Percentiles rank a stretch among this genome's conserved stretches.
Evolutionary conservation across 208 protist genomes (phyloP).

Genomic region (Trypanosoma boissoni): DNA sequence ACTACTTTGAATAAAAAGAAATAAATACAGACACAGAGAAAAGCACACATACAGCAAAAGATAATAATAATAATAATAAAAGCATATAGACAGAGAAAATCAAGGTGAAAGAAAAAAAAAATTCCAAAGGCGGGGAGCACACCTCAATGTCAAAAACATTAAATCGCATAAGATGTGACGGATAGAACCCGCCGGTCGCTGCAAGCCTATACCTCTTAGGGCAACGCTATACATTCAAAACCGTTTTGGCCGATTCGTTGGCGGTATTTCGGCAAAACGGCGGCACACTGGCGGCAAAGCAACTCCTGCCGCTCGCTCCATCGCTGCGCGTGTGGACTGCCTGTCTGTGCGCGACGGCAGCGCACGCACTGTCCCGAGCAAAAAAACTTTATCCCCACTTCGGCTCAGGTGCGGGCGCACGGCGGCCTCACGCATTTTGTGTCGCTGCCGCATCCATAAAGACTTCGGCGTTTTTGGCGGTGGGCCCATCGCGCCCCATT

Average conservation of each 20-base stretch:
- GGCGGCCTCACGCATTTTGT: too few species aligned
- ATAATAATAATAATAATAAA: conserved; percentile 9
- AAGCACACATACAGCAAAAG: conserved; percentile 21
- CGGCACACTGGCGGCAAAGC: conserved; percentile 31
- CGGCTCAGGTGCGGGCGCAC: not conserved
- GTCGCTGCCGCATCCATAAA: not conserved
- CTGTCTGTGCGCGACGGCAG: not conserved
- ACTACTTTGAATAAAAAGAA: conserved; percentile 15
- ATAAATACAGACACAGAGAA: conserved; percentile 6
- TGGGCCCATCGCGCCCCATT: too few species aligned
- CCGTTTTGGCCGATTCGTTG: conserved; percentile 39
- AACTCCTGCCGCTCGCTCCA: not conserved
- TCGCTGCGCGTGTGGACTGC: not conserved
- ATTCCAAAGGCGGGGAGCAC: too few species aligned
- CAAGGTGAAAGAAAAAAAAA: conserved; percentile 14
- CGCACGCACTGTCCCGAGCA: not conserved
- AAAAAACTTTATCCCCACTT: not conserved
- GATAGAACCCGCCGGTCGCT: too few species aligned
- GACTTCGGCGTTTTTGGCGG: not conserved
- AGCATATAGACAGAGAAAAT: not conserved
- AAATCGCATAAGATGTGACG: too few species aligned
- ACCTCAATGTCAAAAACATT: too few species aligned
- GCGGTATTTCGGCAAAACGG: conserved; percentile 19
- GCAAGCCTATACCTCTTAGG: too few species aligned
- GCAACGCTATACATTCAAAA: conserved; percentile 23